Evolutionary conservation across 2,329 filamentous ascomycete species (phyloP), one percentile per base, ranked within the genome.

Genomic region (Paracorniculantispora psalliotae): DNA sequence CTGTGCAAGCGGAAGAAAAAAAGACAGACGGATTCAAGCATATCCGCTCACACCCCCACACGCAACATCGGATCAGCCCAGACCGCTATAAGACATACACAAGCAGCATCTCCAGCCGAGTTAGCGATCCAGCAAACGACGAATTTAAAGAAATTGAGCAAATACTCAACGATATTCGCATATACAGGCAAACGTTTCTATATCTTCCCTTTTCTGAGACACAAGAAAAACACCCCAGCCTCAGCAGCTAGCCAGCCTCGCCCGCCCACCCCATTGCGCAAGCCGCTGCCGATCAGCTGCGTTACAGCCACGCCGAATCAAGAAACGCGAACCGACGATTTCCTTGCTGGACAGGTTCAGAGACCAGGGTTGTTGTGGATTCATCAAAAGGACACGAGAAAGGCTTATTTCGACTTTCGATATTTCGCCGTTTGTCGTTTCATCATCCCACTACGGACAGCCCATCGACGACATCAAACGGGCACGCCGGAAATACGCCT

Each of bases 71-170:
- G 39, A 54, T 15, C 21, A 25, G 52, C n/a, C n/a, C 52, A 55
- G 52, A 55, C 52, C 52, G 52, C 52, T 47, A 55, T 28, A 47
- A 43, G 17, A 13, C 6, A 19, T 25, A 26, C 19, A 51, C n/a
- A 26, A 35, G 30, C n/a, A 54, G 51, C 19, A 54, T 54, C 19
- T 30, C 35, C 41, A 55, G 28, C 52, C 52, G 41, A 47, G 43
- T 37, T 41, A 47, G 28, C 51, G 1, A 19, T 13, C 17, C 19
- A 10, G 6, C 6, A 41, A 17, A 17, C 12, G n/a, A 41, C 12
- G 37, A 41, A 17, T 8, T 41, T 13, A 13, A 41, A 41, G 15
- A 8, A 15, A 4, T 8, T 4, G n/a, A 7, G 7, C 12, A 17
- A 19, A 17, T 41, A 41, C 17, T 41, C 37, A 17, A 41, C 6